A percentile compares a stretch with the other conserved stretches of the same genome.
Conservation (phyloP, 2,329 filamentous ascomycete genomes). For the Nemania bipapillata region DNA sequence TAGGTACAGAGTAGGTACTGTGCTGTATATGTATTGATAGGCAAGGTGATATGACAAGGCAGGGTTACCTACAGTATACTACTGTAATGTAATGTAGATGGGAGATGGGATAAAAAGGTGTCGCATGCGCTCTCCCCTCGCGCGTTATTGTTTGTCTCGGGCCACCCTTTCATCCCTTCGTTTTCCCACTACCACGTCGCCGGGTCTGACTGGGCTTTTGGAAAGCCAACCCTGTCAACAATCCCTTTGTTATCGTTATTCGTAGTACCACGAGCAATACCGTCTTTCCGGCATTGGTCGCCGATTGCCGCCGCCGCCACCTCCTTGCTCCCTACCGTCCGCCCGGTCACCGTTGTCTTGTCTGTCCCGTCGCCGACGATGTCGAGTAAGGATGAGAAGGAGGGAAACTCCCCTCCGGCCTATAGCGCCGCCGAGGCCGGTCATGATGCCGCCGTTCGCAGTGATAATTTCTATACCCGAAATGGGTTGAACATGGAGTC, state of each 20-base stretch:
- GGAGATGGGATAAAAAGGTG: slow-evolving; percentile 28
- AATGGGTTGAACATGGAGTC: slow-evolving; percentile 57
- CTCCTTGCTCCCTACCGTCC: not conserved
- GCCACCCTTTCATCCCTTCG: slow-evolving; percentile 18
- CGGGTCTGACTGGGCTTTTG: slow-evolving; percentile 14
- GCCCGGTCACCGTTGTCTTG: not conserved
- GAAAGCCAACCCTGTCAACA: slow-evolving; percentile 21
- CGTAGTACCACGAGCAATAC: too few species aligned
- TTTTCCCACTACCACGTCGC: slow-evolving; percentile 6
- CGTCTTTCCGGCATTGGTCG: too few species aligned
- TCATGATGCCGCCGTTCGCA: slow-evolving; percentile 40
- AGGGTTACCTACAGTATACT: too few species aligned
- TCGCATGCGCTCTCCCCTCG: slow-evolving; percentile 33
- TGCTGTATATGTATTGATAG: too few species aligned
- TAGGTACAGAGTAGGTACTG: too few species aligned
- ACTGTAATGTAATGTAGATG: too few species aligned
- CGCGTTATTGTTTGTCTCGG: slow-evolving; percentile 4
- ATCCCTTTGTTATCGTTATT: not conserved
- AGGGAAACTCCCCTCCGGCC: slow-evolving; percentile 43
- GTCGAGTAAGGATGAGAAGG: slow-evolving; percentile 49
- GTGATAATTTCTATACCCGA: slow-evolving; percentile 53
- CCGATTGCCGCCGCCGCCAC: too few species aligned
- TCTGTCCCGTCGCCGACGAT: slow-evolving; percentile 36
- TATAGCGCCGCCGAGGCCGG: slow-evolving; percentile 33
- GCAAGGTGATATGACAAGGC: too few species aligned